Base-by-base conservation (phyloP, 2,329 filamentous ascomycete genomes). In the Cladobotryum protrusum region DNA sequence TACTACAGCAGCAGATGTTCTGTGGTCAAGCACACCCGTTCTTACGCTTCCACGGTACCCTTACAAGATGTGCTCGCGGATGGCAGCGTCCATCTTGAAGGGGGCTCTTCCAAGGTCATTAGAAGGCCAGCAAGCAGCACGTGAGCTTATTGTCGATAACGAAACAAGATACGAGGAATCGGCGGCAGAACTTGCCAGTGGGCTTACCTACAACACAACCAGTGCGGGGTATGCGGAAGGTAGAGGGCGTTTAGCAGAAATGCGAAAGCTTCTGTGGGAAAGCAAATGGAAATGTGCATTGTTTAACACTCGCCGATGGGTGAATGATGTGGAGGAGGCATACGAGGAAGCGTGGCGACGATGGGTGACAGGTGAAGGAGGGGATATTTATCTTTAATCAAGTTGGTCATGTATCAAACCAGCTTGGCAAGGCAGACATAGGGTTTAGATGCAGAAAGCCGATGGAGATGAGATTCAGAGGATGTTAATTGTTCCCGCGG, bases 1-100 rank as follows among this genome's bases (percentile, higher is more conserved):
- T 67, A 99, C 93, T 1, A 99, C 93, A 1, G 93, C 93, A 2
- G 95, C 93, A 12, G 93, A 99, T 62, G 86, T 97, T 1, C 75
- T 99, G 6, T 99, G 93, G 93, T 95, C 88, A 47, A 95, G 91
- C 59, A 97, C 93, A 1, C 93, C 93, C 5, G 73, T 99, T 18
- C 75, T 99, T 24, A 99, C 93, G 0, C 76, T 93, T 29, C 91
- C 93, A 11, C 82, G 93, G 34, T 96, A 97, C 67, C 81, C 87
- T 45, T 96, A 96, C 71, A 99, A 99, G 70, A 99, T 99, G 93
- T 99, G 93, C 68, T 95, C 89, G 40, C 87, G 93, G 48, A 99
- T 99, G 87, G 93, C 92, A 6, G 91, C 93, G 6, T 96, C 89
- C 11, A 97, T 99, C 50, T 76, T 99, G 29, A 87, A 83, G 56